These are phyloP conservation scores for Tricladium varicosporioides DNA, from an alignment of 2,329 filamentous ascomycete genomes.

Conservation along the genomic window DNA sequence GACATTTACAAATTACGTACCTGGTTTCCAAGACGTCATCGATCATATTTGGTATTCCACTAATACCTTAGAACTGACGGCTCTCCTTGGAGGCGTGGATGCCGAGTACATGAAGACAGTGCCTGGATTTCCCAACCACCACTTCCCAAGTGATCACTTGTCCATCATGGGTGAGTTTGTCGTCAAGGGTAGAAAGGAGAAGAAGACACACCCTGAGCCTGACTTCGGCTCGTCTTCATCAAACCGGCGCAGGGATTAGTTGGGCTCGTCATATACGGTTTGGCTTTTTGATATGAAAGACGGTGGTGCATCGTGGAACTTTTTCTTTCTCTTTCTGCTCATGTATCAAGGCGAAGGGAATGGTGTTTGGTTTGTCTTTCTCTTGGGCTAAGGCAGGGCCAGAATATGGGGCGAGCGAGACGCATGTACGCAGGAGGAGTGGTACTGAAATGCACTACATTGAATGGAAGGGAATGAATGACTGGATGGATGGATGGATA, in stretches of 20 bases:
- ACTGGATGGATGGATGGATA: too few relatives aligned
- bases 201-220: constrained; percentile 31
- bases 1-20: constrained; percentile 94
- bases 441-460: too few relatives aligned
- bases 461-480: too few relatives aligned
- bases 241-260: constrained; percentile 22
- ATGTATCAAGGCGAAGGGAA: constrained; percentile 17
- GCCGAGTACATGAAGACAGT: constrained; percentile 68
- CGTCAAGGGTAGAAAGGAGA: constrained; percentile 60
- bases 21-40: constrained; percentile 86
- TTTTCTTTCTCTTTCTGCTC: constrained; percentile 17
- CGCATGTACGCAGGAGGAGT: too few relatives aligned
- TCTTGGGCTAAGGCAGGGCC: too few relatives aligned
- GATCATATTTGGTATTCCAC: constrained; percentile 99
- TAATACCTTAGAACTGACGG: constrained; percentile 64
- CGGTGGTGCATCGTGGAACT: constrained; percentile 10
- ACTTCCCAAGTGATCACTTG: constrained; percentile 74
- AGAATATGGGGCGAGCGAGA: too few relatives aligned
- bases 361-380: constrained; percentile 25
- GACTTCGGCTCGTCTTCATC: constrained; percentile 35
- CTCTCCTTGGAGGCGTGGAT: constrained; percentile 68
- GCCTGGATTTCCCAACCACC: constrained; percentile 72
- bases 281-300: constrained; percentile 7
- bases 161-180: constrained; percentile 67
- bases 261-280: constrained; percentile 3